These are phyloP conservation scores for Fusarium sp. DNA, from an alignment of 2,329 filamentous ascomycete genomes.

Conservation along the genomic window DNA sequence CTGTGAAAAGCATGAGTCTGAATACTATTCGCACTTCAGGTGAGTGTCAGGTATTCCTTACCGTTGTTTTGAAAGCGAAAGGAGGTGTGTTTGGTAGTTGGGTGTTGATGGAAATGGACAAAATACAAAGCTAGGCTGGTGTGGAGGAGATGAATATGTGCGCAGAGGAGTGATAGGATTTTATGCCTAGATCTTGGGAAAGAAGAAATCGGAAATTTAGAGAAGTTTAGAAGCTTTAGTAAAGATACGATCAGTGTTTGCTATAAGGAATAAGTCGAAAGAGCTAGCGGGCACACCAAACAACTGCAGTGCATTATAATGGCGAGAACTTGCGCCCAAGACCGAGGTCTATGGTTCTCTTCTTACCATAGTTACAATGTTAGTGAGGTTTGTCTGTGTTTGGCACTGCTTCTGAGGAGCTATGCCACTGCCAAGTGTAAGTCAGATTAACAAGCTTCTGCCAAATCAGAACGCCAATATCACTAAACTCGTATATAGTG, in stretches of 20 bases:
- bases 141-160: background rate
- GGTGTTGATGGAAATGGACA: background rate
- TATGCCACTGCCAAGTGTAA: conserved; percentile 1
- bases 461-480: background rate
- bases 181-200: background rate
- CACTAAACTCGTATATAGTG: too few species aligned
- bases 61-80: background rate
- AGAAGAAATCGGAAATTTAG: background rate
- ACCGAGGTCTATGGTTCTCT: background rate
- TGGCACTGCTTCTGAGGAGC: background rate
- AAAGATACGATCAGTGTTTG: background rate
- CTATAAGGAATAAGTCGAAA: background rate
- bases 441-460: background rate
- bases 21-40: background rate
- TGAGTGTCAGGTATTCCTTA: background rate
- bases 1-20: conserved; percentile 4
- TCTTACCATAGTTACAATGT: background rate
- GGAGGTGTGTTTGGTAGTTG: background rate
- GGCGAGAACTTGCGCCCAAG: background rate
- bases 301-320: background rate
- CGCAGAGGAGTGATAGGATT: background rate
- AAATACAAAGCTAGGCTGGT: background rate
- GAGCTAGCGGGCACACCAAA: background rate
- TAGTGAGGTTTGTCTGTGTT: background rate
- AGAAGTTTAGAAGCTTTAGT: background rate